phyloP scores from a whole-genome alignment of 176 grass and related monocot genomes.

The Tillandsia fasciculata region DNA sequence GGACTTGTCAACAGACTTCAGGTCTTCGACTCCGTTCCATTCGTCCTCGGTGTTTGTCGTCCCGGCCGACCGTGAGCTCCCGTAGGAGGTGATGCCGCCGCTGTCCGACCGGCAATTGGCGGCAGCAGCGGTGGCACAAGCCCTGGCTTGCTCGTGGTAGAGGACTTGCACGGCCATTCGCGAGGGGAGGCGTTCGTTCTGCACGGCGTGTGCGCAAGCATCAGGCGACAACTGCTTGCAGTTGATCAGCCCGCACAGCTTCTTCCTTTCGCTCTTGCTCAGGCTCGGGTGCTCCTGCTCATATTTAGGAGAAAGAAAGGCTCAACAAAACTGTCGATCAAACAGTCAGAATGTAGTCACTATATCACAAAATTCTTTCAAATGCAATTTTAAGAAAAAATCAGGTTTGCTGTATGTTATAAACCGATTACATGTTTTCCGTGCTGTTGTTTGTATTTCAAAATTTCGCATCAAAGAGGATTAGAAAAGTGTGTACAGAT shows the following conservation, averaged over 20 bases:
- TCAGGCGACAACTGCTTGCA: constrained; percentile 79
- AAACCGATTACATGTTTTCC: no score
- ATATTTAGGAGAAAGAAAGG: not conserved
- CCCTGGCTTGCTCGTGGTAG: constrained; percentile 71
- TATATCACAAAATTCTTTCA: no score
- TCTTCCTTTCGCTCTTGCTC: constrained; percentile 84
- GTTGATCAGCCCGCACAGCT: constrained; percentile 65
- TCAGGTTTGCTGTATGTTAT: no score
- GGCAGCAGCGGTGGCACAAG: constrained; percentile 34
- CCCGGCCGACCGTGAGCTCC: constrained; percentile 76
- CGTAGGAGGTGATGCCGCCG: constrained; percentile 55
- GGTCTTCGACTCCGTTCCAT: constrained; percentile 54
- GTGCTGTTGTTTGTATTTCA: no score
- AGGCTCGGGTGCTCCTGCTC: constrained; percentile 77
- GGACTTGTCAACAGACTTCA: constrained; percentile 25
- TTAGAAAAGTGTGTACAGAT: no score
- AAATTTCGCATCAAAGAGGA: no score
- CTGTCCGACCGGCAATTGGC: constrained; percentile 55
- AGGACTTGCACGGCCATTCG: constrained; percentile 82
- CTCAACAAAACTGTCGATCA: not conserved
- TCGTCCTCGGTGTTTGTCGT: constrained; percentile 93
- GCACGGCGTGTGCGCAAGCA: constrained; percentile 62
- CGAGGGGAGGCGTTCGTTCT: constrained; percentile 89
- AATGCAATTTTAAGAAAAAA: no score
- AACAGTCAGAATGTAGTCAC: no score